Evolutionary conservation across 2,329 filamentous ascomycete species (phyloP).

Genomic region (Apiospora aurea): DNA sequence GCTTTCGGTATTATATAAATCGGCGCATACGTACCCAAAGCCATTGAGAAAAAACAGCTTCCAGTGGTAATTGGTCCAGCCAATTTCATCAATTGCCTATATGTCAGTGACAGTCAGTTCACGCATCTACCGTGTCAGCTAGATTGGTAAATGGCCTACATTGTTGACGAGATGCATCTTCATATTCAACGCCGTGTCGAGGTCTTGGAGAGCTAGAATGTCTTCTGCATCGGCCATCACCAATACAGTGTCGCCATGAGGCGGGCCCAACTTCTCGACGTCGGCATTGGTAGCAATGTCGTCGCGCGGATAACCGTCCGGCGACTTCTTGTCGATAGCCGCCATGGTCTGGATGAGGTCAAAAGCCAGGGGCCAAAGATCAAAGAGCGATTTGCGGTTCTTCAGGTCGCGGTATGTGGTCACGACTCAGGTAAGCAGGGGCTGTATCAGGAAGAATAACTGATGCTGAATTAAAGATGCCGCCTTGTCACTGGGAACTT

Average conservation of each 20-base stretch:
- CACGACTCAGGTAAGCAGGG: neutral
- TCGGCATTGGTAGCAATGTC: neutral
- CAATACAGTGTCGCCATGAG: neutral
- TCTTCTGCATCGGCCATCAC: conserved; percentile 47
- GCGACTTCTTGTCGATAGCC: neutral
- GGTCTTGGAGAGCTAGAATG: conserved; percentile 62
- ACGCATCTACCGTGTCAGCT: neutral
- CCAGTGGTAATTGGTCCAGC: conserved; percentile 52
- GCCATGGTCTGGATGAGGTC: neutral
- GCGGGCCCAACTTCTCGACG: neutral
- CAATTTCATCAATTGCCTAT: conserved; percentile 45
- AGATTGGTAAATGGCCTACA: conserved; percentile 47
- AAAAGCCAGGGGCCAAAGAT: neutral
- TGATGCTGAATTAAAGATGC: neutral
- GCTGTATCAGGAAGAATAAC: neutral
- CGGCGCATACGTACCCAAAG: conserved; percentile 55
- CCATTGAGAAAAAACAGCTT: conserved; percentile 68
- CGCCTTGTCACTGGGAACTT: neutral
- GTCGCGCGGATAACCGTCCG: neutral
- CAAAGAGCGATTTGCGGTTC: neutral
- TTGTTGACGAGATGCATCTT: conserved; percentile 77
- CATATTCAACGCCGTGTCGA: conserved; percentile 67
- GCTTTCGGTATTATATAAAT: neutral
- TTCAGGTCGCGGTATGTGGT: neutral
- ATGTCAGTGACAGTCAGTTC: neutral